Evolutionary conservation across 495 filamentous ascomycete species (phyloP), one percentile per base, ranked within the genome.

Genomic region (Peziza echinospora): DNA sequence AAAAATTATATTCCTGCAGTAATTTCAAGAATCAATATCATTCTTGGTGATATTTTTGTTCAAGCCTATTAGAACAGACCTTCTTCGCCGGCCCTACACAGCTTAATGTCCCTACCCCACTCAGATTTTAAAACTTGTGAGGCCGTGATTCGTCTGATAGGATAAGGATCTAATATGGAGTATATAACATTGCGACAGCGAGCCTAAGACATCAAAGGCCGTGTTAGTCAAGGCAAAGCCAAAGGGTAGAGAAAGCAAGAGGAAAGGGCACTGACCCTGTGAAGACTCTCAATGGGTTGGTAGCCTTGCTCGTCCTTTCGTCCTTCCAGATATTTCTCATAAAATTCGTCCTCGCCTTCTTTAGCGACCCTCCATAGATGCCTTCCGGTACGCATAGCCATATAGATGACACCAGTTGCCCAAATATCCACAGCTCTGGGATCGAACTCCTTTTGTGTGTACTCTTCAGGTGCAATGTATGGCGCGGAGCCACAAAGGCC

Each of bases 171-270:
- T 16, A 97, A 70, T 51, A 96, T 94, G 19, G 85, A 94, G 63
- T 97, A 97, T 58, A 97, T 94, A 53, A 97, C 89, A 56, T 97
- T 96, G 21, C 91, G 80, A 64, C 89, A 96, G 54, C 87, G 85
- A 57, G 84, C 84, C 89, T 97, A 59, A 48, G 25, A 24, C 48
- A 25, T 24, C 24, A 49, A 47, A 49, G 16, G 61, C 59, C 21
- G 24, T 25, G 37, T 50, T 46, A 39, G 16, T 50, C 41, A 43
- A 48, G 26, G 53, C 19, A 24, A n/a, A n/a, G n/a, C n/a, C n/a
- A n/a, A n/a, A n/a, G n/a, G n/a, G n/a, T n/a, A n/a, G n/a, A n/a
- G n/a, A n/a, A n/a, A n/a, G n/a, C n/a, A n/a, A n/a, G n/a, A n/a
- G n/a, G n/a, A n/a, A 16, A 26, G 34, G 34, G 45, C 41, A 66